Base-by-base conservation (phyloP, 1,139 yeast genomes). In the Kodamaea arcana region DNA sequence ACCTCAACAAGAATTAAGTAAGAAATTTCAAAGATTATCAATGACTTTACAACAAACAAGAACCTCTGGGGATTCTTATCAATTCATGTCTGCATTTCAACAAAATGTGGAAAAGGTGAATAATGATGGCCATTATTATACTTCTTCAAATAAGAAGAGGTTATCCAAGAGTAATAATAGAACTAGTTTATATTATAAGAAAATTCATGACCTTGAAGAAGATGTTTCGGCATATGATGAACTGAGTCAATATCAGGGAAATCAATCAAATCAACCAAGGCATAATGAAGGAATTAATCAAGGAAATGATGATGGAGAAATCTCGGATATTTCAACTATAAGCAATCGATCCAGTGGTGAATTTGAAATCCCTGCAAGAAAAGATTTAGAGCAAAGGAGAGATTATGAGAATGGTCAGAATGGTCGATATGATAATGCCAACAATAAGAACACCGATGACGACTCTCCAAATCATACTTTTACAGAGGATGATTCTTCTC, bases 71-170 rank as follows among this genome's bases (percentile, higher is more conserved):
- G 72, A 68, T 37, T 68, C 74, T 2, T 54, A 63, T 39, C 54
- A 58, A 30, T 69, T 70, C 45, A 65, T 68, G 60, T 58, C 49
- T 35, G 50, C 61, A n/a, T 69, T 70, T 46, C 70, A 64, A 41
- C 68, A 64, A 41, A 69, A 69, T 41, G 57, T 59, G 13, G 56
- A 56, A 20, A 47, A 45, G 14, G 54, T 46, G 15, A 53, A 51
- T 32, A 39, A 42, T 29, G 46, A 39, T 26, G 36, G 36, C 10
- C 33, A 35, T 11, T 32, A 32, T 27, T 30, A 27, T n/a, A 36
- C 39, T 11, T 32, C 33, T 10, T 28, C 41, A 5, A 31, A 33
- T 25, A 34, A 39, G 22, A 29, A 40, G 27, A 31, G 40, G 25
- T 24, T 33, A 13, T 38, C 44, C 10, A 34, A 31, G 41, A 31